Conservation (phyloP, 78 protist species). For the Diacronema lutheri region DNA sequence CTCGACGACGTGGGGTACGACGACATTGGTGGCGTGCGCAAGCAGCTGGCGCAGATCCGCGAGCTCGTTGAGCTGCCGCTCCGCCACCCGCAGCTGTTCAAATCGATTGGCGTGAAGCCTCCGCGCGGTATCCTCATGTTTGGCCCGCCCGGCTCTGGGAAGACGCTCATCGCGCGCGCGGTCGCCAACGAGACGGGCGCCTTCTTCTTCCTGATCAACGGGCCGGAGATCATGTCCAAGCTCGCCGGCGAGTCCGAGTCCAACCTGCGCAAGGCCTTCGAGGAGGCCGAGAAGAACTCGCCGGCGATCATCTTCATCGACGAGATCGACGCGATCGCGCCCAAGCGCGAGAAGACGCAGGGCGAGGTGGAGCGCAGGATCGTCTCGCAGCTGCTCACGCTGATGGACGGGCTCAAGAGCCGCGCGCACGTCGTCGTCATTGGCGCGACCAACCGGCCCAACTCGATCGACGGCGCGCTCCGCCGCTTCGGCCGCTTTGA, state of each 20-base stretch:
- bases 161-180: constrained; percentile 99
- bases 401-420: constrained; percentile 99
- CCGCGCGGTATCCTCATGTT: constrained; percentile 91
- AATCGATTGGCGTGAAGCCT: constrained; percentile 92
- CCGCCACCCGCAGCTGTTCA: constrained; percentile 98
- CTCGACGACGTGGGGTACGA: constrained; percentile 94
- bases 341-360: constrained; percentile 97
- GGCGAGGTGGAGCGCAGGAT: constrained; percentile 99
- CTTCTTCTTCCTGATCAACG: constrained; percentile 99
- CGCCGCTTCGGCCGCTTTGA: constrained; percentile 99
- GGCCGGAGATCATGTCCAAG: constrained; percentile 99
- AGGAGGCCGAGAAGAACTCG: constrained; percentile 99
- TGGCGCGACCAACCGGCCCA: constrained; percentile 99
- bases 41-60: constrained; percentile 97
- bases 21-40: constrained; percentile 99
- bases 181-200: constrained; percentile 99
- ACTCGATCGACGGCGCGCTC: constrained; percentile 98
- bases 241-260: constrained; percentile 96
- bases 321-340: constrained; percentile 99
- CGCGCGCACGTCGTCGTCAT: constrained; percentile 98
- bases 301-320: constrained; percentile 98
- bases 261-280: constrained; percentile 98
- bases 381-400: constrained; percentile 99
- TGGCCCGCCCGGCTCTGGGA: constrained; percentile 99
- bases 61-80: constrained; percentile 97